Evolutionary conservation across 1,139 yeast species (phyloP).

Genomic region (Candida buenavistaensis): DNA sequence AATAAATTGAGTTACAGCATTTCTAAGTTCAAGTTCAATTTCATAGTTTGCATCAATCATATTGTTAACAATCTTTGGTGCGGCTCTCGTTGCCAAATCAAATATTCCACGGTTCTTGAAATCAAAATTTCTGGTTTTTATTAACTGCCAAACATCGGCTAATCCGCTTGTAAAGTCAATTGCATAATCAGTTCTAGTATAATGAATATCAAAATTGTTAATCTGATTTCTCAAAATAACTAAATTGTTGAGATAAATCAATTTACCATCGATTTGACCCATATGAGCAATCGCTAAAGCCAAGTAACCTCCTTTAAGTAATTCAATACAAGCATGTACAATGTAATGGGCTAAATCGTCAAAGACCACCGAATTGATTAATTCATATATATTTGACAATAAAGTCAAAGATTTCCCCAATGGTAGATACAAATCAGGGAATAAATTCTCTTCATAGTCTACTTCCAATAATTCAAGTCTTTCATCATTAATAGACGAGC

Average conservation of each 20-base stretch:
- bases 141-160: slow-evolving; percentile 53
- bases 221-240: slow-evolving; percentile 70
- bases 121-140: slow-evolving; percentile 37
- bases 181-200: slow-evolving; percentile 66
- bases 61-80: slow-evolving; percentile 81
- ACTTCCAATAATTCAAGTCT: slow-evolving; percentile 24
- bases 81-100: slow-evolving; percentile 64
- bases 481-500: slow-evolving; percentile 5
- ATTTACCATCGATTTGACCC: slow-evolving; percentile 56
- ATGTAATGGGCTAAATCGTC: slow-evolving; percentile 89
- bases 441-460: slow-evolving; percentile 41
- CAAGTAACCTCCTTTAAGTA: slow-evolving; percentile 56
- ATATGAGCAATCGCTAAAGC: slow-evolving; percentile 37
- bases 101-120: slow-evolving; percentile 46
- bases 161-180: slow-evolving; percentile 78
- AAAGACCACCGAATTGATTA: slow-evolving; percentile 73
- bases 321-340: slow-evolving; percentile 70
- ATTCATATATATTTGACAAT: slow-evolving; percentile 75
- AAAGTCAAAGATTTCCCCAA: slow-evolving; percentile 68
- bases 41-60: slow-evolving; percentile 86
- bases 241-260: slow-evolving; percentile 72
- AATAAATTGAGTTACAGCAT: slow-evolving; percentile 64
- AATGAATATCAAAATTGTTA: slow-evolving; percentile 78
- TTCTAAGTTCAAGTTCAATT: slow-evolving; percentile 69
- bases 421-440: slow-evolving; percentile 69